A percentile compares a stretch with the other conserved stretches of the same genome.
Conservation (phyloP, 2,329 filamentous ascomycete species). For the Penicillium concentricum region DNA sequence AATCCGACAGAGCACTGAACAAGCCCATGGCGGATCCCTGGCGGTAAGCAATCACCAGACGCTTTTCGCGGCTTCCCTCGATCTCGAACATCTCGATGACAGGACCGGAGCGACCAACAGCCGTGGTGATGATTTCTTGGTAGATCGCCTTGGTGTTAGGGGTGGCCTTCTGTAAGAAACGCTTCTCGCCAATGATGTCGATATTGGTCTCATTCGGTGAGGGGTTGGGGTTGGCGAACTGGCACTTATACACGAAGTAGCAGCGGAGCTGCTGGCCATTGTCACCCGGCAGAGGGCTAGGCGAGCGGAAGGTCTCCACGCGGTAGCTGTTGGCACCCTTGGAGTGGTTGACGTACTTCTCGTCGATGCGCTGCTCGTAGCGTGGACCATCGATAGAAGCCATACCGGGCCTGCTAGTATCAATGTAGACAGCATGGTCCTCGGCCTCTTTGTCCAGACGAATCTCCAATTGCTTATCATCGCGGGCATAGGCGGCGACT, state of each 20-base stretch:
- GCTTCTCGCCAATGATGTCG: slow-evolving; percentile 86
- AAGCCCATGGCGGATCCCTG: slow-evolving; percentile 87
- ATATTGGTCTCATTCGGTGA: slow-evolving; percentile 77
- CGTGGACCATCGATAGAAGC: slow-evolving; percentile 75
- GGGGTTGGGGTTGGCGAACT: slow-evolving; percentile 76
- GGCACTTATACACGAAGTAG: slow-evolving; percentile 98
- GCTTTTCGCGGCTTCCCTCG: slow-evolving; percentile 85
- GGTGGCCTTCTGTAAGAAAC: slow-evolving; percentile 94
- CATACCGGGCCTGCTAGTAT: slow-evolving; percentile 87
- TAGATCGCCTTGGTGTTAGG: slow-evolving; percentile 95
- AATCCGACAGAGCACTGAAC: slow-evolving; percentile 90
- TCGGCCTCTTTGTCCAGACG: slow-evolving; percentile 90
- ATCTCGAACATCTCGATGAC: slow-evolving; percentile 99
- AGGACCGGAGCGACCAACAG: slow-evolving; percentile 80
- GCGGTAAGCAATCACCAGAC: slow-evolving; percentile 90
- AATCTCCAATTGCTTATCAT: slow-evolving; percentile 93
- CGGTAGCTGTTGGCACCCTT: slow-evolving; percentile 74
- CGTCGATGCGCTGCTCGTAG: slow-evolving; percentile 90
- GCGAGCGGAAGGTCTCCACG: slow-evolving; percentile 95
- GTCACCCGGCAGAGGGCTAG: slow-evolving; percentile 70
- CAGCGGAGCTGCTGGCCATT: slow-evolving; percentile 84
- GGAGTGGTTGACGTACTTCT: slow-evolving; percentile 87
- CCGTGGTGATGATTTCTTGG: slow-evolving; percentile 85
- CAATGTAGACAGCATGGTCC: slow-evolving; percentile 97
- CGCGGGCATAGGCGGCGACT: slow-evolving; percentile 85